Conservation (phyloP, 2,329 filamentous ascomycete genomes). For the Pseudogymnoascus sp. region DNA sequence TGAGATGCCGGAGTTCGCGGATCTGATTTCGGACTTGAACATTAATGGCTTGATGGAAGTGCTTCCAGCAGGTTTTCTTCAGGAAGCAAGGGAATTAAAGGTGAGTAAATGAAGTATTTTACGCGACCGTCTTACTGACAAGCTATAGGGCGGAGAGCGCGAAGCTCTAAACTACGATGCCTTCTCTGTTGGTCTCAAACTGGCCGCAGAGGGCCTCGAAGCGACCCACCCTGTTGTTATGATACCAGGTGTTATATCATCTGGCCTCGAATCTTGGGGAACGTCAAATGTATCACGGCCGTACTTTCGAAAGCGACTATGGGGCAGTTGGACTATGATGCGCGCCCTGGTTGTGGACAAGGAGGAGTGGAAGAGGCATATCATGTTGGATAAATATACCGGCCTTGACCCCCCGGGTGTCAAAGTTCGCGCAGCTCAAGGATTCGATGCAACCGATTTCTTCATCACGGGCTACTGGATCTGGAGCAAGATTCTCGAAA, state of each 20-base stretch:
- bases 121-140: conserved; percentile 13
- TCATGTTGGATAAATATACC: conserved; percentile 90
- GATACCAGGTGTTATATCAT: conserved; percentile 96
- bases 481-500: conserved; percentile 92
- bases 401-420: conserved; percentile 85
- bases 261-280: conserved; percentile 93
- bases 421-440: conserved; percentile 87
- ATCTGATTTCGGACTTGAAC: conserved; percentile 62
- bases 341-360: conserved; percentile 87
- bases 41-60: conserved; percentile 83
- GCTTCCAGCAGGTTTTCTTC: conserved; percentile 75
- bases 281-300: conserved; percentile 76
- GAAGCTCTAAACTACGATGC: conserved; percentile 88
- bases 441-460: conserved; percentile 96
- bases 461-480: conserved; percentile 94
- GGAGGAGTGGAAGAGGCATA: conserved; percentile 87
- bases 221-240: conserved; percentile 89
- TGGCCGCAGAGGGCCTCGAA: conserved; percentile 69
- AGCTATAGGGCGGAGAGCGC: conserved; percentile 69
- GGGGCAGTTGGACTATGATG: conserved; percentile 99
- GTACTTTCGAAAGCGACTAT: conserved; percentile 90
- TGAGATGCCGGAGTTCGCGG: conserved; percentile 62
- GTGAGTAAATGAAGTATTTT: conserved; percentile 37
- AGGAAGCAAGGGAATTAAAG: conserved; percentile 78
- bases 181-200: conserved; percentile 82